These are phyloP conservation scores for Syzygium aqueum DNA, from an alignment of 345 rosid species.

Conservation along the genomic window DNA sequence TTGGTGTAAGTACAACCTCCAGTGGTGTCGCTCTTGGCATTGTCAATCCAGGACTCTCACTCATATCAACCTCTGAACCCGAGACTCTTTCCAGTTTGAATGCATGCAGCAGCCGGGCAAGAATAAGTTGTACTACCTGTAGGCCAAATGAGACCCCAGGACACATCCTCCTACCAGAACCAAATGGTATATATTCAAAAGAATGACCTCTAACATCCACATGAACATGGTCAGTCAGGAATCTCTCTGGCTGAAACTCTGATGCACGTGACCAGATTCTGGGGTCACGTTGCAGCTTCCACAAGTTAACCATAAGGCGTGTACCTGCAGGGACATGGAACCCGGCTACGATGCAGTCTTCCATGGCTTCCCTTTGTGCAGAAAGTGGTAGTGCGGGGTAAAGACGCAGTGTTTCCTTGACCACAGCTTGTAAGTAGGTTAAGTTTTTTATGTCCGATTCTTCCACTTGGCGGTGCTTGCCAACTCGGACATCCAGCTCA, in stretches of 20 bases:
- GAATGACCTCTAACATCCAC: slow-evolving; percentile 6
- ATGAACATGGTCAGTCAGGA: slow-evolving; percentile 6
- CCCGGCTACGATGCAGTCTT: slow-evolving; percentile 13
- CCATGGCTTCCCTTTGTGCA: slow-evolving; percentile 12
- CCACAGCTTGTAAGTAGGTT: slow-evolving; percentile 17
- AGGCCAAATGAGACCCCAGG: slow-evolving; percentile 16
- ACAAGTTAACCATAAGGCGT: slow-evolving; percentile 9
- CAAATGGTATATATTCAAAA: slow-evolving; percentile 17
- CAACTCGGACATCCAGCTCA: slow-evolving; percentile 20
- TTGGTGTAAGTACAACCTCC: slow-evolving; percentile 12
- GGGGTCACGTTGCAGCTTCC: slow-evolving; percentile 23
- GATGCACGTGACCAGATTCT: slow-evolving; percentile 5
- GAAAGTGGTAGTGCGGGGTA: slow-evolving; percentile 17
- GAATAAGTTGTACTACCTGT: slow-evolving; percentile 7
- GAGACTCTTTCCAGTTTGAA: slow-evolving; percentile 3
- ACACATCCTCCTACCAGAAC: slow-evolving; percentile 23
- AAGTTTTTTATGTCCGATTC: slow-evolving; percentile 20
- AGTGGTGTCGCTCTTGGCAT: slow-evolving; percentile 10
- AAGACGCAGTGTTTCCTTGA: slow-evolving; percentile 17
- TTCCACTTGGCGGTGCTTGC: slow-evolving; percentile 12
- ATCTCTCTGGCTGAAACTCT: slow-evolving; percentile 19
- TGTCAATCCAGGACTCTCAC: slow-evolving; percentile 11
- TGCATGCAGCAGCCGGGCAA: slow-evolving; percentile 17
- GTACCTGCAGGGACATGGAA: slow-evolving; percentile 8
- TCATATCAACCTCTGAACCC: slow-evolving; percentile 8